Percentiles rank a stretch among this genome's conserved stretches.
phyloP scores from a whole-genome alignment of 129 eudicot species.

The Lactuca sativa region DNA sequence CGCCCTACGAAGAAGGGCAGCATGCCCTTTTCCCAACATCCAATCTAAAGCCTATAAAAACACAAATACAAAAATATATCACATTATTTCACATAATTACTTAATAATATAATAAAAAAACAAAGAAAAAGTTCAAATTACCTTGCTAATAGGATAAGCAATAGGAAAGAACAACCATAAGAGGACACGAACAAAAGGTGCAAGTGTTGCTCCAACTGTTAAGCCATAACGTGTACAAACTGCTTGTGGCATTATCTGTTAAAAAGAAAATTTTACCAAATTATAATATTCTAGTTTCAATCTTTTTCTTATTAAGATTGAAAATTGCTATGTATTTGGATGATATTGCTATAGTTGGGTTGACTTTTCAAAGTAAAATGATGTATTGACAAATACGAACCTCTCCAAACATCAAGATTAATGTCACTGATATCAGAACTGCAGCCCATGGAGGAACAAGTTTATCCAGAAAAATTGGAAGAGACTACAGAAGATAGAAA shows the following conservation, averaged over 20 bases:
- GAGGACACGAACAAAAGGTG: conserved; percentile 86
- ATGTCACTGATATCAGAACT: conserved; percentile 81
- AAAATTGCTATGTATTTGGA: too few relatives aligned
- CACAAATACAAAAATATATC: background rate
- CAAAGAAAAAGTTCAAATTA: conserved; percentile 21
- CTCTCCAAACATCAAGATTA: conserved; percentile 98
- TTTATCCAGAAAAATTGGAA: conserved; percentile 92
- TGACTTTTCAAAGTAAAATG: too few relatives aligned
- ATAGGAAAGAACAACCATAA: conserved; percentile 84
- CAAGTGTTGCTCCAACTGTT: conserved; percentile 87
- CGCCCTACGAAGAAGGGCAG: conserved; percentile 85
- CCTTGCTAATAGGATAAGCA: conserved; percentile 98
- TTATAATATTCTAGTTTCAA: too few relatives aligned
- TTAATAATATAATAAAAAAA: conserved; percentile 5
- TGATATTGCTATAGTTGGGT: too few relatives aligned
- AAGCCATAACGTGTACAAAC: conserved; percentile 93
- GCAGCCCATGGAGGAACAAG: conserved; percentile 99
- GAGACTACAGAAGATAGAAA: conserved; percentile 54
- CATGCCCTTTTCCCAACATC: conserved; percentile 97
- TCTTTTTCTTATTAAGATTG: too few relatives aligned
- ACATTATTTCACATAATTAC: background rate
- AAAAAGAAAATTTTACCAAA: background rate
- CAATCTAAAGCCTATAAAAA: conserved; percentile 78
- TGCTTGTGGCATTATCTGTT: conserved; percentile 94
- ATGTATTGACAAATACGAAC: conserved; percentile 28